phyloP scores from a whole-genome alignment of 2,329 filamentous ascomycete species.

The Trichoderma asperellum region DNA sequence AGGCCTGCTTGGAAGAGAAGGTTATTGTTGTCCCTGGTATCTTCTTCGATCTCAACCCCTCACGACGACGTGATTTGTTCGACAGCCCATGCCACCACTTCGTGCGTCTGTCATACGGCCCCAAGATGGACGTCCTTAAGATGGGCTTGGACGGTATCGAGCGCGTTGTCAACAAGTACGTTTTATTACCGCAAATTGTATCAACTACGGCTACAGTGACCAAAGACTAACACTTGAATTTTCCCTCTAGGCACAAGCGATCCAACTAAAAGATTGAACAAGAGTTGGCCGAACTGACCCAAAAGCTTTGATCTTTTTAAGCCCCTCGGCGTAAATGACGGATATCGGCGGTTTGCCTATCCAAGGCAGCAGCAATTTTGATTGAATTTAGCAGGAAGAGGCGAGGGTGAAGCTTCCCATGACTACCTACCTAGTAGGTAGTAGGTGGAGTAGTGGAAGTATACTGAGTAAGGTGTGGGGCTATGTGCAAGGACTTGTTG shows the following conservation, averaged over 20 bases:
- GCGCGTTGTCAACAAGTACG: slow-evolving; percentile 73
- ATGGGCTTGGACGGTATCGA: slow-evolving; percentile 84
- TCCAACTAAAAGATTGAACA: not conserved
- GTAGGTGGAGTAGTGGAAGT: not conserved
- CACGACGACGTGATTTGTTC: slow-evolving; percentile 85
- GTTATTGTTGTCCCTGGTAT: slow-evolving; percentile 96
- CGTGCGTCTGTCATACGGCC: slow-evolving; percentile 82
- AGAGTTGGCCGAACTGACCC: not conserved
- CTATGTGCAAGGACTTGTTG: slow-evolving; percentile 3
- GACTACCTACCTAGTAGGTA: too few relatives aligned
- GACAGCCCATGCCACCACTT: slow-evolving; percentile 95
- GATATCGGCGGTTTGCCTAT: not conserved
- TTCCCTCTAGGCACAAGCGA: slow-evolving; percentile 33
- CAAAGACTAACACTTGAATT: slow-evolving; percentile 24
- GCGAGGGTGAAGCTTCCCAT: not conserved
- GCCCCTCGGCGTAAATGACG: not conserved
- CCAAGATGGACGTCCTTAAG: slow-evolving; percentile 76
- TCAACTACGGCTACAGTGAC: too few relatives aligned
- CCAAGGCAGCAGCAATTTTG: slow-evolving; percentile 3
- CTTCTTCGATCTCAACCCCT: slow-evolving; percentile 96
- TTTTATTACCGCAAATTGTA: slow-evolving; percentile 26
- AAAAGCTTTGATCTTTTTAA: not conserved
- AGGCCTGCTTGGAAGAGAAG: slow-evolving; percentile 89
- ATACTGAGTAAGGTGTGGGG: not conserved
- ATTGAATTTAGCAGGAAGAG: not conserved